A percentile compares a stretch with the other conserved stretches of the same genome.
Conservation (phyloP, 2,329 filamentous ascomycete genomes). For the Colletotrichum musicola region DNA sequence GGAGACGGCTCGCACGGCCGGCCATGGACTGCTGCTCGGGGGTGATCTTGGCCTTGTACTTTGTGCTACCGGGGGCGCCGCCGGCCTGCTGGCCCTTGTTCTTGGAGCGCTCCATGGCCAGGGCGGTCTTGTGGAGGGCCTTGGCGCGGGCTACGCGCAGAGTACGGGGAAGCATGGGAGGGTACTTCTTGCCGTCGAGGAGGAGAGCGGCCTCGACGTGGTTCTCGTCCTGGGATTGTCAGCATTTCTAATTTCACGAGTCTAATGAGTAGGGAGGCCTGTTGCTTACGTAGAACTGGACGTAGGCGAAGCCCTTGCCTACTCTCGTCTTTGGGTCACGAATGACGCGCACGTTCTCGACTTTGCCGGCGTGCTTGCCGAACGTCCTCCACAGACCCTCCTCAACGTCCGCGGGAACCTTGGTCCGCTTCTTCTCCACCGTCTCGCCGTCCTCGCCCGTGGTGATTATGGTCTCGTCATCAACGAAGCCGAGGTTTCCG, state of each 20-base stretch:
- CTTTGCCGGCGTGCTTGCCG: slow-evolving; percentile 76
- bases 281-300: slow-evolving; percentile 82
- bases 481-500: slow-evolving; percentile 95
- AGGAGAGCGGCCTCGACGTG: slow-evolving; percentile 91
- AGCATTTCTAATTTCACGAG: slow-evolving; percentile 3
- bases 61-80: slow-evolving; percentile 51
- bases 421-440: slow-evolving; percentile 79
- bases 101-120: slow-evolving; percentile 64
- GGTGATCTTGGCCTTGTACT: slow-evolving; percentile 78
- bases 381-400: slow-evolving; percentile 93
- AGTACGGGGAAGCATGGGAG: slow-evolving; percentile 90
- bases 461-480: slow-evolving; percentile 82
- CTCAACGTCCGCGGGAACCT: slow-evolving; percentile 85
- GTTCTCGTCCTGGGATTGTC: slow-evolving; percentile 74
- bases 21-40: slow-evolving; percentile 77
- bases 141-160: slow-evolving; percentile 90
- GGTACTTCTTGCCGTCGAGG: slow-evolving; percentile 91
- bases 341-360: slow-evolving; percentile 94
- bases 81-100: slow-evolving; percentile 44
- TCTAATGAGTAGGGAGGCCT: neutral
- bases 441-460: slow-evolving; percentile 75
- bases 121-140: slow-evolving; percentile 72
- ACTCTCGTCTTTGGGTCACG: slow-evolving; percentile 91
- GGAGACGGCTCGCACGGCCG: slow-evolving; percentile 80
- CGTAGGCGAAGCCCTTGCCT: slow-evolving; percentile 97